phyloP scores from a whole-genome alignment of 441 rosid genomes.

The Viola pubescens region DNA sequence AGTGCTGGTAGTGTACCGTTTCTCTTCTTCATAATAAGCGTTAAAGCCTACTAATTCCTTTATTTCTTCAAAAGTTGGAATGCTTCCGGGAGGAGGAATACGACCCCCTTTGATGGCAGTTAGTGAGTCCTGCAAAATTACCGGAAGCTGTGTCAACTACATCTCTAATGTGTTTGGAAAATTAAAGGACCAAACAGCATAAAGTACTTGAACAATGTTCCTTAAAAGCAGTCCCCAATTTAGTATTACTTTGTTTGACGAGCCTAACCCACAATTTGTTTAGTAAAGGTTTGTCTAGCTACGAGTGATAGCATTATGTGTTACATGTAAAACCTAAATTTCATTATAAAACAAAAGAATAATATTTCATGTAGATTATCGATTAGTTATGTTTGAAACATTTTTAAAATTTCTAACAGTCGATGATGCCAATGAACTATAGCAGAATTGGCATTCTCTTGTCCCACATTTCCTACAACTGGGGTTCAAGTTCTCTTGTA shows the following conservation, averaged over 20 bases:
- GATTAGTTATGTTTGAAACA: too few species aligned
- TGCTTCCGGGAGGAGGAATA: constrained; percentile 88
- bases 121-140: constrained; percentile 54
- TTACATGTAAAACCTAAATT: too few species aligned
- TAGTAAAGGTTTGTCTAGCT: neutral
- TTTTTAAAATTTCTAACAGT: too few species aligned
- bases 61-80: constrained; percentile 76
- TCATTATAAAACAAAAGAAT: too few species aligned
- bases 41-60: constrained; percentile 69
- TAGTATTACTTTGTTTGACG: neutral
- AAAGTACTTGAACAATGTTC: neutral
- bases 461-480: too few species aligned
- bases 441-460: too few species aligned
- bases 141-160: neutral
- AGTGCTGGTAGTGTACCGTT: constrained; percentile 40
- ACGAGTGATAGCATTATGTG: neutral
- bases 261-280: neutral
- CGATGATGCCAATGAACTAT: too few species aligned
- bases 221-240: neutral
- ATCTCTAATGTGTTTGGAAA: neutral
- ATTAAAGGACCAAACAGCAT: neutral
- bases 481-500: too few species aligned
- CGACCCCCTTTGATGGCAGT: constrained; percentile 79
- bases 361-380: too few species aligned
- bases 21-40: constrained; percentile 70